Evolutionary conservation across 2,329 filamentous ascomycete genomes (phyloP).

Genomic region (Ophiognomonia clavigignenti-juglandacearum): DNA sequence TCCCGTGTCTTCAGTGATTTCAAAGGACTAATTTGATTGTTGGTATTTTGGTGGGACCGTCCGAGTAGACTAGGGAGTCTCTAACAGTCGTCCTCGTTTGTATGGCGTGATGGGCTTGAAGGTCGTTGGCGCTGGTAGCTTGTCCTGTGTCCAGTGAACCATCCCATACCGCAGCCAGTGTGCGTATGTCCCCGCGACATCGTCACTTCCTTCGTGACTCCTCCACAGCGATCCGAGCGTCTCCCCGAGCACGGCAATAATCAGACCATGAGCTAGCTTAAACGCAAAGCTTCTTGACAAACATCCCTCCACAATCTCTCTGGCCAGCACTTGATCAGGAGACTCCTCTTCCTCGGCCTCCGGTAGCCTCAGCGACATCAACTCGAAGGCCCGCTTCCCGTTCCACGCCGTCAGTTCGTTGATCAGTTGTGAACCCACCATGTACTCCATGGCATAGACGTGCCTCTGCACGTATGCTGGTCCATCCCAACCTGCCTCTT

Average conservation of each 20-base stretch:
- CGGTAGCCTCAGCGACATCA: constrained; percentile 41
- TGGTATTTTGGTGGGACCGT: no score
- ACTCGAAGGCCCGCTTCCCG: constrained; percentile 41
- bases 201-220: constrained; percentile 42
- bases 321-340: constrained; percentile 40
- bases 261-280: constrained; percentile 51
- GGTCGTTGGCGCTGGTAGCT: constrained; percentile 29
- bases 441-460: constrained; percentile 45
- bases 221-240: constrained; percentile 52
- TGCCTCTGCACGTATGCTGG: constrained; percentile 44
- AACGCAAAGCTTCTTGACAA: constrained; percentile 47
- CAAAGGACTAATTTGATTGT: no score
- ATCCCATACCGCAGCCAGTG: constrained; percentile 49
- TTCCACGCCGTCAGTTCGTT: constrained; percentile 48
- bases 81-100: constrained; percentile 28
- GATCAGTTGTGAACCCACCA: constrained; percentile 46
- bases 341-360: constrained; percentile 33
- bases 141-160: constrained; percentile 39
- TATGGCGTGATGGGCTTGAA: constrained; percentile 31
- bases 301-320: constrained; percentile 46
- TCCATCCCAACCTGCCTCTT: constrained; percentile 47
- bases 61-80: background rate
- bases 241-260: constrained; percentile 40
- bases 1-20: no score
- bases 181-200: constrained; percentile 46